A percentile compares a stretch with the other conserved stretches of the same genome.
phyloP scores from a whole-genome alignment of 1,284 basidiomycete species.

The Ganoderma lucidum region DNA sequence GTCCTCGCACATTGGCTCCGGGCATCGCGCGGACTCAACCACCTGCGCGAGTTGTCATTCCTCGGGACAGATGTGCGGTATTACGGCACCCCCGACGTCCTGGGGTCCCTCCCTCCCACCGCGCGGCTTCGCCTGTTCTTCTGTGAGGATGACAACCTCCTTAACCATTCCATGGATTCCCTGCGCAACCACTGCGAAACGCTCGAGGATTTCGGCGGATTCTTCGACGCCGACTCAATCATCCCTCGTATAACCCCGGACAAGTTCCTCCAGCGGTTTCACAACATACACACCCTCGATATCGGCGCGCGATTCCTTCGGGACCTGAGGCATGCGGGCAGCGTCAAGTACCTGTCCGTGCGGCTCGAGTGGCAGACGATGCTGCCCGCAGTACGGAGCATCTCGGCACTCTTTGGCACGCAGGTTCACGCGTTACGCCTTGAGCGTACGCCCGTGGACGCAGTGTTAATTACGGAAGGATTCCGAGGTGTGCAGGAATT shows the following conservation, averaged over 20 bases:
- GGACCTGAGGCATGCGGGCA: background rate
- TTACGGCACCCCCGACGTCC: background rate
- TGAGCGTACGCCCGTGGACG: background rate
- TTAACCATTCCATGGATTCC: background rate
- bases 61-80: background rate
- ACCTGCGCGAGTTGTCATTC: background rate
- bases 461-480: background rate
- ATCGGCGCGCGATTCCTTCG: background rate
- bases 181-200: background rate
- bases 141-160: slow-evolving; percentile 4
- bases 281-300: background rate
- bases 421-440: background rate
- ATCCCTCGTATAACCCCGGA: background rate
- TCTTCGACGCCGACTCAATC: background rate
- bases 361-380: background rate
- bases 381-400: too few relatives aligned
- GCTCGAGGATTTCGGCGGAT: background rate
- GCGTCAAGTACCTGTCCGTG: background rate
- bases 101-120: background rate
- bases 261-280: background rate
- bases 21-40: background rate
- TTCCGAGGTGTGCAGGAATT: background rate
- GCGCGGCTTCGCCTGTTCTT: background rate
- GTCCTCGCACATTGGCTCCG: background rate
- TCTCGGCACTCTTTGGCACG: background rate